These are phyloP conservation scores for Termitomyces sp. DNA, from an alignment of 768 basidiomycete genomes.

Conservation along the genomic window DNA sequence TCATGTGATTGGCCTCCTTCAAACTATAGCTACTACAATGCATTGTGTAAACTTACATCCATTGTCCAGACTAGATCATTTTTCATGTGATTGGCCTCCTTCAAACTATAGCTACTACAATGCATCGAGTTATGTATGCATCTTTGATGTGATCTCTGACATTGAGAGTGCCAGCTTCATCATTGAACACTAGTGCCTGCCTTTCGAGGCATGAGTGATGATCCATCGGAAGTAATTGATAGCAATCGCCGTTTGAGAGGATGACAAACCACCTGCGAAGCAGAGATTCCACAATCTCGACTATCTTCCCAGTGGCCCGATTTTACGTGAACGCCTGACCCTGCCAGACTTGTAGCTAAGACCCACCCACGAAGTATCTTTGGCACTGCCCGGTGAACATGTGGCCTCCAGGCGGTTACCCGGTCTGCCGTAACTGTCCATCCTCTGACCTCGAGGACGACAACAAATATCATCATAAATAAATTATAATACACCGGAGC, in stretches of 20 bases:
- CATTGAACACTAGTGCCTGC: neutral
- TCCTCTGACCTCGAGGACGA: conserved; percentile 1
- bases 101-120: neutral
- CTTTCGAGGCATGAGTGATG: neutral
- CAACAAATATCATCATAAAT: neutral
- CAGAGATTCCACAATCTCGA: neutral
- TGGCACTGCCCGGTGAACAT: neutral
- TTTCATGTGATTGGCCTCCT: neutral
- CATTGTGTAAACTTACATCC: conserved; percentile 3
- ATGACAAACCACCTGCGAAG: neutral
- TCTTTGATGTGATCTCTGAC: neutral
- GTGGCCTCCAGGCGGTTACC: conserved; percentile 3
- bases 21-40: neutral
- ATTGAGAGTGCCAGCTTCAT: neutral
- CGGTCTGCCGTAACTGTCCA: conserved; percentile 5
- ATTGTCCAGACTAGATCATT: neutral
- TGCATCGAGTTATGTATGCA: neutral
- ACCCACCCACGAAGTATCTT: conserved; percentile 2
- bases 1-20: neutral
- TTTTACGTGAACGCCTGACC: conserved; percentile 7
- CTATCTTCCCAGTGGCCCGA: neutral
- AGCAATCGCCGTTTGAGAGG: neutral
- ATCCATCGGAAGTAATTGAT: neutral
- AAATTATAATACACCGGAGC: no score
- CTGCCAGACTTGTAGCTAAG: neutral